A percentile compares a stretch with the other conserved stretches of the same genome.
Conservation (phyloP, 2,329 filamentous ascomycete genomes). For the Nigrospora sphaerica region DNA sequence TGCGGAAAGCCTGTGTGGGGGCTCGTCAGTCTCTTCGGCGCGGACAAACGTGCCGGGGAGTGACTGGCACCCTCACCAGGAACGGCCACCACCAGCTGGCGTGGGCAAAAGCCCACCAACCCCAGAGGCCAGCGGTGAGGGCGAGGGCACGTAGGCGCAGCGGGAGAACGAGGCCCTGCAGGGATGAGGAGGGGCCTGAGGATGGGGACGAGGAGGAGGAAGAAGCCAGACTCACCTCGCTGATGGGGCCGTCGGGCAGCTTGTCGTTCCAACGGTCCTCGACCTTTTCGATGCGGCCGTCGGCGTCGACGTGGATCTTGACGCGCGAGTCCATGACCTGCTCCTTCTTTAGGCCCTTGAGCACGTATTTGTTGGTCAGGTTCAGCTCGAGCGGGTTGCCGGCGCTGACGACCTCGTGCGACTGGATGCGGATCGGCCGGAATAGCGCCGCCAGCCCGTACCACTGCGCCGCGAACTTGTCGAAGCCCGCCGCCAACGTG, state of each 20-base stretch:
- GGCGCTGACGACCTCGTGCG: constrained; percentile 42
- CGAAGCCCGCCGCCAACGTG: constrained; percentile 47
- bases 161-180: too few relatives aligned
- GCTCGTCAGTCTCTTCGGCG: background rate
- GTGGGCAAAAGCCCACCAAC: constrained; percentile 7
- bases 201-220: background rate
- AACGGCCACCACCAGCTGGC: constrained; percentile 14
- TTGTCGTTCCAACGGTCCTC: constrained; percentile 29
- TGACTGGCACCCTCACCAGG: constrained; percentile 4
- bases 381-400: constrained; percentile 56
- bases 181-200: too few relatives aligned
- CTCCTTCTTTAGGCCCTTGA: constrained; percentile 24
- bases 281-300: constrained; percentile 26
- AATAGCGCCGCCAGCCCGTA: constrained; percentile 55
- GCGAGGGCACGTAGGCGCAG: background rate
- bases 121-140: constrained; percentile 1
- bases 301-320: constrained; percentile 20
- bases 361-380: constrained; percentile 26
- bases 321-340: constrained; percentile 24
- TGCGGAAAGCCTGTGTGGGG: constrained; percentile 22
- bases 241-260: constrained; percentile 24
- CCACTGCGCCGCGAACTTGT: constrained; percentile 41
- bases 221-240: constrained; percentile 19
- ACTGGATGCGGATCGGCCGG: constrained; percentile 46
- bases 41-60: background rate